Evolutionary conservation across 176 grass and related monocot species (phyloP).

Genomic region (Oryza officinalis): DNA sequence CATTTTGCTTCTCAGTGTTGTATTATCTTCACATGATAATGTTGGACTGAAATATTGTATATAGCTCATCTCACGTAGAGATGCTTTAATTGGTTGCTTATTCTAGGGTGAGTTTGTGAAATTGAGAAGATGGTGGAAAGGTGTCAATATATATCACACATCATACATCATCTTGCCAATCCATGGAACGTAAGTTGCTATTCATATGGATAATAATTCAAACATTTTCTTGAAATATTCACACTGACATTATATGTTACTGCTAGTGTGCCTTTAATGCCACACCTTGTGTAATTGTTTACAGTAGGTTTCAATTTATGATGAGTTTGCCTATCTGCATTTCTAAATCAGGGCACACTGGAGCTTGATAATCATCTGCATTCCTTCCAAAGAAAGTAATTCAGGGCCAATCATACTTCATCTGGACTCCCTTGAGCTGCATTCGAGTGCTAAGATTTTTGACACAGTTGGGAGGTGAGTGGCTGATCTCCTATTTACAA

Average conservation of each 20-base stretch:
- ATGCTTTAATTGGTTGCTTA: slow-evolving; percentile 10
- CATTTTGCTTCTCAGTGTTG: slow-evolving; percentile 7
- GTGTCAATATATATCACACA: slow-evolving; percentile 83
- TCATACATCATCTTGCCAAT: slow-evolving; percentile 89
- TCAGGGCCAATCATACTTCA: slow-evolving; percentile 83
- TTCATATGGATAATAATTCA: slow-evolving; percentile 10
- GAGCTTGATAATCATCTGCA: slow-evolving; percentile 92
- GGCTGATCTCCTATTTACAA: slow-evolving; percentile 10
- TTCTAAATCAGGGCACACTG: slow-evolving; percentile 70
- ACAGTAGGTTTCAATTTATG: neutral
- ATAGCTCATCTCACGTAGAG: neutral
- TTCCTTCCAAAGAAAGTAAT: slow-evolving; percentile 68
- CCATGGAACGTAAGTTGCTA: slow-evolving; percentile 71
- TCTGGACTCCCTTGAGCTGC: slow-evolving; percentile 78
- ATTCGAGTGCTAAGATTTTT: slow-evolving; percentile 60
- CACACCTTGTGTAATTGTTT: neutral
- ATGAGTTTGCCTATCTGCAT: slow-evolving; percentile 27
- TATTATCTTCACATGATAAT: slow-evolving; percentile 26
- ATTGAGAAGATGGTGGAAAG: slow-evolving; percentile 98
- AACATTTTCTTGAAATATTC: slow-evolving; percentile 23
- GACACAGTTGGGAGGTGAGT: slow-evolving; percentile 45
- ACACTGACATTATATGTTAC: neutral
- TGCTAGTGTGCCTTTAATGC: neutral
- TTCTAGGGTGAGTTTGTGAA: slow-evolving; percentile 57
- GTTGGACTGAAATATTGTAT: slow-evolving; percentile 15